phyloP scores from a whole-genome alignment of 2,329 filamentous ascomycete genomes.

The Berkeleyomyces rouxiae region DNA sequence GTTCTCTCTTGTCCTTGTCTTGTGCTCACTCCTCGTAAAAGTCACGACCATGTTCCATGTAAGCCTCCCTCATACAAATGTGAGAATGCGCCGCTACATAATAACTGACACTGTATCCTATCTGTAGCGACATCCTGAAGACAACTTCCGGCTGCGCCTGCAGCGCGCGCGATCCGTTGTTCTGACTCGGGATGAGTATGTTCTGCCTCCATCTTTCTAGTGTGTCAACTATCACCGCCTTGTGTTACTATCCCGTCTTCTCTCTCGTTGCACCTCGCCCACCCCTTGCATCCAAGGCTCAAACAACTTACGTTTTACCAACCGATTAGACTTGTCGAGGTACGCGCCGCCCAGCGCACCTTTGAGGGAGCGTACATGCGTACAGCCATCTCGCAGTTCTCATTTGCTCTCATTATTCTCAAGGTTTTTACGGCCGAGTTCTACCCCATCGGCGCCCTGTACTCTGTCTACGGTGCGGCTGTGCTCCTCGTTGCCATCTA shows the following conservation, averaged over 20 bases:
- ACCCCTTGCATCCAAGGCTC: background rate
- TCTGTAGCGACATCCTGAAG: conserved; percentile 45
- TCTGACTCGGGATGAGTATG: conserved; percentile 59
- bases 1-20: background rate
- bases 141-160: conserved; percentile 60
- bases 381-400: conserved; percentile 87
- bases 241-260: background rate
- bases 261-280: background rate
- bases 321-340: conserved; percentile 56
- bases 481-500: conserved; percentile 72
- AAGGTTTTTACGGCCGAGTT: conserved; percentile 97
- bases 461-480: conserved; percentile 77
- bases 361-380: conserved; percentile 96
- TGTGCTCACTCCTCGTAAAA: background rate
- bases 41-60: conserved; percentile 10
- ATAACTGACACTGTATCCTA: background rate
- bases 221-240: background rate
- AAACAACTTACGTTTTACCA: background rate
- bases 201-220: conserved; percentile 11
- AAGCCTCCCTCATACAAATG: conserved; percentile 14
- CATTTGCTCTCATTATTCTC: conserved; percentile 81
- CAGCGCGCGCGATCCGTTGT: conserved; percentile 74
- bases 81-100: background rate
- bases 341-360: conserved; percentile 85
- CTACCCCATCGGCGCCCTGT: conserved; percentile 90